Evolutionary conservation across 768 basidiomycete genomes (phyloP), one percentile per base, ranked within the genome.

Genomic region (Gloeostereum incarnatum): DNA sequence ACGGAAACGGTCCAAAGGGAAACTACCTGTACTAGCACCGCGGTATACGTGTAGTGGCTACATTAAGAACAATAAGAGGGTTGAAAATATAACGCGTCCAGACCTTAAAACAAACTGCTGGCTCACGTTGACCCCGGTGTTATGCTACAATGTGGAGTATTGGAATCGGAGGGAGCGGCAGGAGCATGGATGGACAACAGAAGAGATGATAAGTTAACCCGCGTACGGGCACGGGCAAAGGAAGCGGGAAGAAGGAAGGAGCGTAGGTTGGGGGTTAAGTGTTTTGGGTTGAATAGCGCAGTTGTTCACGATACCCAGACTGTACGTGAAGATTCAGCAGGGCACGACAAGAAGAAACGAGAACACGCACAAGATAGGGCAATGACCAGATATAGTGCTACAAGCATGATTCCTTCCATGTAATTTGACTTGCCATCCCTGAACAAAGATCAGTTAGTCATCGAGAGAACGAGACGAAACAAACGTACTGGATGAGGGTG

Each of bases 391-490:
- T 92, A 92, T 14, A 92, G 64, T 0, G 81, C 69, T 24, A 74
- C 45, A 24, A 75, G 60, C 86, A 92, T 84, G 30, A 89, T 55
- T 23, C 92, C 92, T 61, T 93, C 91, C 81, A 94, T 85, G 53
- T 89, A 92, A 52, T 93, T 92, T 11, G 84, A 81, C 50, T 81
- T 82, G 31, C 90, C 90, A 45, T 88, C 83, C 61, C 78, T 75
- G 47, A 6, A 33, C n/a, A n/a, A n/a, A n/a, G 18, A 31, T 24
- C 21, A 16, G 25, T 29, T n/a, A 41, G 31, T 24, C 36, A 32
- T 18, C 10, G 21, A 17, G 21, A 25, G 10, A 34, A 34, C 27
- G 25, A 36, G 20, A 33, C 39, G 31, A 34, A 24, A 44, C 19
- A 26, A 5, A 68, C 76, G 32, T 43, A 75, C 77, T 79, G 76